Conservation (phyloP, 164 flowering plant species). For the Pachysandra terminalis region DNA sequence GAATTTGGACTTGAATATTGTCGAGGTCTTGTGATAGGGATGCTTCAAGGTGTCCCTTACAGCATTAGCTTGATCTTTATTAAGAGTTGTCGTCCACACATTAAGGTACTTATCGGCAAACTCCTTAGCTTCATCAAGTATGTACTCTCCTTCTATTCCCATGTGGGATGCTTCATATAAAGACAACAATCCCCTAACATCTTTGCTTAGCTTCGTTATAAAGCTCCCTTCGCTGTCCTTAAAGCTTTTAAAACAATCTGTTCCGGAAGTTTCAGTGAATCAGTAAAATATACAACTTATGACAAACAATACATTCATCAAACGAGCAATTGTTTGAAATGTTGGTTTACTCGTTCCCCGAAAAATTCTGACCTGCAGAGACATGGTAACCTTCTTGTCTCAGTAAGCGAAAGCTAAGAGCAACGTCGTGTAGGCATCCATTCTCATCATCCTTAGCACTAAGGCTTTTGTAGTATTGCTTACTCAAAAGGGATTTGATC, state of each 20-base stretch:
- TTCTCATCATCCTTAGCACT: too few relatives aligned
- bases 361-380: conserved; percentile 15
- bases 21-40: conserved; percentile 44
- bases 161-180: conserved; percentile 36
- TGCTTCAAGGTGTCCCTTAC: conserved; percentile 23
- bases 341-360: too few relatives aligned
- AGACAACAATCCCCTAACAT: conserved; percentile 25
- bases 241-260: conserved; percentile 31
- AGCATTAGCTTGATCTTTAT: conserved; percentile 13
- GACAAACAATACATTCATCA: too few relatives aligned
- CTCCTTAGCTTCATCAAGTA: conserved; percentile 26
- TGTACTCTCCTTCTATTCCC: conserved; percentile 40
- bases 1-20: conserved; percentile 28
- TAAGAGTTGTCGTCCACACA: conserved; percentile 4
- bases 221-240: conserved; percentile 30
- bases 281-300: too few relatives aligned
- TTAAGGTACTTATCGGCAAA: conserved; percentile 31
- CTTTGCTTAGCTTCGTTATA: conserved; percentile 6
- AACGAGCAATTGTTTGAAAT: too few relatives aligned
- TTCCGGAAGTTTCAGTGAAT: conserved; percentile 8
- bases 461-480: too few relatives aligned
- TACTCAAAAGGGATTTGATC: conserved; percentile 12
- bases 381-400: too few relatives aligned
- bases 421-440: conserved; percentile 10
- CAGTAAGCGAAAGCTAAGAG: conserved; percentile 18